phyloP scores from a whole-genome alignment of 352 stramenopile genomes.

The Pythium oligandrum region DNA sequence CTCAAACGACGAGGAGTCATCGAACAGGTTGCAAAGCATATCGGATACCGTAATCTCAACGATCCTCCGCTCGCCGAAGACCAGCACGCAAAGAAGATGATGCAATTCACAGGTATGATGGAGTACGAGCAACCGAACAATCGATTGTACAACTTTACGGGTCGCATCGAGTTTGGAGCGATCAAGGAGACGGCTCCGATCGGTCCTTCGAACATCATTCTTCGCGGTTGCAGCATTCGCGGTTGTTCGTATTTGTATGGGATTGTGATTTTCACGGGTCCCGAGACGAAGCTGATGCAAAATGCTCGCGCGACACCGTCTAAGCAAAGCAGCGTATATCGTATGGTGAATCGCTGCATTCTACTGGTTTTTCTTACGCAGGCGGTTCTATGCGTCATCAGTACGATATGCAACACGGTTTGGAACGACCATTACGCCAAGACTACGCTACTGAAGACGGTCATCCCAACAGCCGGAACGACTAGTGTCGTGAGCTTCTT shows the following conservation, averaged over 20 bases:
- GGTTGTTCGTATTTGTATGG: constrained; percentile 55
- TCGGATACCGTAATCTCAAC: constrained; percentile 57
- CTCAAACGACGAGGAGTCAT: constrained; percentile 79
- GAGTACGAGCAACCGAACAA: constrained; percentile 82
- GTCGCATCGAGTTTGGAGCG: constrained; percentile 30
- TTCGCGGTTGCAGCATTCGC: constrained; percentile 73
- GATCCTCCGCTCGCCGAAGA: constrained; percentile 34
- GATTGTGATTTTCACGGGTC: constrained; percentile 88
- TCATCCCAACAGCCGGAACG: constrained; percentile 10
- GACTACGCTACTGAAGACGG: constrained; percentile 22
- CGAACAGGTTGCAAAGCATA: constrained; percentile 43
- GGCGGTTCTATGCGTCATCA: constrained; percentile 54
- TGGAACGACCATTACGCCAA: constrained; percentile 37
- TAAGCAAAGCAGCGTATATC: constrained; percentile 73
- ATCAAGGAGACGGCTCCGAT: constrained; percentile 39
- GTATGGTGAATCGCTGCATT: constrained; percentile 66
- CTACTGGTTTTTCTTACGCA: constrained; percentile 65
- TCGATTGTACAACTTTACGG: constrained; percentile 65
- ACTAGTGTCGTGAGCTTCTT: constrained; percentile 82
- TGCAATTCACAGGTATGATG: constrained; percentile 34
- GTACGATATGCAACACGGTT: constrained; percentile 48
- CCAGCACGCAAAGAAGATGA: constrained; percentile 32
- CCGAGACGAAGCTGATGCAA: constrained; percentile 87
- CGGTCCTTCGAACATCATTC: constrained; percentile 71
- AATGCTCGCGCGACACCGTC: constrained; percentile 59